A percentile compares a stretch with the other conserved stretches of the same genome.
These are phyloP conservation scores for Mycena epipterygia DNA, from an alignment of 768 basidiomycete species.

Conservation along the genomic window DNA sequence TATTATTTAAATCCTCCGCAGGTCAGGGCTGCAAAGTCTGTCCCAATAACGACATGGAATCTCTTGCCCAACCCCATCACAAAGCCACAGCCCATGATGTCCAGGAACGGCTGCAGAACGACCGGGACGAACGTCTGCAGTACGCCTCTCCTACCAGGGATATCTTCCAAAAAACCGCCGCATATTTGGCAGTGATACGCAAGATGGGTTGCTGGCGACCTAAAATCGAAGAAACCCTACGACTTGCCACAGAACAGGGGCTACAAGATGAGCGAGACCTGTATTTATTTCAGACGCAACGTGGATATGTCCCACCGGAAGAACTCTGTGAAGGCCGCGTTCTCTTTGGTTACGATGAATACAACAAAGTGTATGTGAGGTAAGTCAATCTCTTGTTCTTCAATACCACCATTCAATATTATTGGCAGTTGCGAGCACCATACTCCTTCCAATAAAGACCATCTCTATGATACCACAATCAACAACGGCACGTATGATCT, in stretches of 20 bases:
- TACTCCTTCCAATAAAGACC: neutral
- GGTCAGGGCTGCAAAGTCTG: constrained; percentile 15
- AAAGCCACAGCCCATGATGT: neutral
- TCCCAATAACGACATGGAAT: neutral
- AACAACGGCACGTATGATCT: neutral
- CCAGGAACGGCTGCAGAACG: neutral
- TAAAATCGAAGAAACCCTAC: neutral
- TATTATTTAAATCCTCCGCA: neutral
- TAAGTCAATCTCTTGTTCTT: neutral
- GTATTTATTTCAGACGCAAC: neutral
- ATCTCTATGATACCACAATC: neutral
- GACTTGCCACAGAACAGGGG: neutral
- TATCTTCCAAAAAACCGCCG: neutral
- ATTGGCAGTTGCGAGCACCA: constrained; percentile 15
- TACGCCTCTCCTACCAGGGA: neutral
- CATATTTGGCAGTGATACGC: neutral
- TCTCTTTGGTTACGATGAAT: no score
- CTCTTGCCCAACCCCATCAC: neutral
- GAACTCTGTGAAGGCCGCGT: no score
- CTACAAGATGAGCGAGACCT: neutral
- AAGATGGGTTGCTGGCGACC: neutral
- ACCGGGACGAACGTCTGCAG: neutral
- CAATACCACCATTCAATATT: neutral
- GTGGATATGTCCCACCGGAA: no score
- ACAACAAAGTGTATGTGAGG: no score